Base-by-base conservation (phyloP, 495 filamentous ascomycete genomes). In the Aspergillus indologenus region DNA sequence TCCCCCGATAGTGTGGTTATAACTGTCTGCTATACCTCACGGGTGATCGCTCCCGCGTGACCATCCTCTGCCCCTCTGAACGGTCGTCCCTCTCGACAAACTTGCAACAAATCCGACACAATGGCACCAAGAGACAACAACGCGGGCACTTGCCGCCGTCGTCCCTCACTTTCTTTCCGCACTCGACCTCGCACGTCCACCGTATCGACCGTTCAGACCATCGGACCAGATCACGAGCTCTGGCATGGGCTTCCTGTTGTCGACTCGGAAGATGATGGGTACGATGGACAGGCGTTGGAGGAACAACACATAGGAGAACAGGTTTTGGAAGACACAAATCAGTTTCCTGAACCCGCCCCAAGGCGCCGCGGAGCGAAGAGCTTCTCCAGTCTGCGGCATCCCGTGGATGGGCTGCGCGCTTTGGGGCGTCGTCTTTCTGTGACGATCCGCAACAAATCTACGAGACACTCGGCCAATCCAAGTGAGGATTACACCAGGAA, bases 361-460 rank as follows among this genome's bases (percentile, higher is more conserved):
- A 68, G 75, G 15, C 74, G 71, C 23, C 75, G 74, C 26, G 57
- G 62, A 23, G 67, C 75, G 42, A 78, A 76, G 57, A 79, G 76
- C 64, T 81, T 80, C 62, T 81, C 78, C 15, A 75, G 64, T 21
- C 57, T 80, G 31, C 73, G 73, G 46, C 75, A 79, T 53, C 72
- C 75, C 5, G 71, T 80, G 53, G 75, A 78, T 55, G 77, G 77
- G 1, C 57, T 80, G 47, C 75, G 73, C 31, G 75, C 76, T 9
- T 65, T 80, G 12, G 75, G 75, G 34, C 77, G 76, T 50, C 75
- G 77, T 5, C 50, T 79, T 49, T 80, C 77, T 1, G 72, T 80
- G 24, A 76, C 71, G 17, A 54, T 80, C 34, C 75, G 77, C 29
- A 66, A 61, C 59, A 79, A 77, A 62, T 69, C 71, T n/a, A 72